Percentiles rank a stretch among this genome's conserved stretches.
Evolutionary conservation across 768 basidiomycete species (phyloP).

Genomic region (Leucosporidium creatinivorum): DNA sequence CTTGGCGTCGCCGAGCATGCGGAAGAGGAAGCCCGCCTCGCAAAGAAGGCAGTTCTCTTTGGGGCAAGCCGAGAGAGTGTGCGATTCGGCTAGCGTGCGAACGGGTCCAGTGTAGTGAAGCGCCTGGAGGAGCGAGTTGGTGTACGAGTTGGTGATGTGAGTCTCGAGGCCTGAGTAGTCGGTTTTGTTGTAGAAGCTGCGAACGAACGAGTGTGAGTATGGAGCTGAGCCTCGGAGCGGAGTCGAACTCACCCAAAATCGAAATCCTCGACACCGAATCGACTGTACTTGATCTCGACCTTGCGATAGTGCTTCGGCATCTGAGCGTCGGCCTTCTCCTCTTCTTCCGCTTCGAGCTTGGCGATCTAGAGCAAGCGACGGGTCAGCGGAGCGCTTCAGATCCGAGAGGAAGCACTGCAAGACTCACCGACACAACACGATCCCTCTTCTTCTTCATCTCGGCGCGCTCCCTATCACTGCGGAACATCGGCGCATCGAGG

Average conservation of each 20-base stretch:
- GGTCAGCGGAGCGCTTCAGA: background rate
- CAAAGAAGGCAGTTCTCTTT: conserved; percentile 90
- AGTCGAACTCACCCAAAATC: conserved; percentile 68
- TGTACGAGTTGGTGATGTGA: conserved; percentile 94
- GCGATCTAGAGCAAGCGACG: background rate
- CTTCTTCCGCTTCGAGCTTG: conserved; percentile 12
- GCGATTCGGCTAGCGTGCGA: conserved; percentile 74
- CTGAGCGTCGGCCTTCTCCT: conserved; percentile 16
- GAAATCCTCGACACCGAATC: conserved; percentile 97
- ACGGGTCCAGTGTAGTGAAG: conserved; percentile 77
- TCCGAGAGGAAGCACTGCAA: background rate
- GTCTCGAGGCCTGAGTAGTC: conserved; percentile 87
- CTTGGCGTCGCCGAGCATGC: conserved; percentile 91
- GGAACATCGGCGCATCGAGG: conserved; percentile 52
- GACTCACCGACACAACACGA: conserved; percentile 11
- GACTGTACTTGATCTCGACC: conserved; percentile 96
- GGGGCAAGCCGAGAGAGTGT: conserved; percentile 79
- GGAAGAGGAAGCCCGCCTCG: conserved; percentile 84
- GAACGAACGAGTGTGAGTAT: conserved; percentile 2
- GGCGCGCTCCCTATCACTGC: conserved; percentile 63
- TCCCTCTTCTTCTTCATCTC: conserved; percentile 35
- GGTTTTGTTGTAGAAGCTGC: conserved; percentile 88
- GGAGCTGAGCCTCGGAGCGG: background rate
- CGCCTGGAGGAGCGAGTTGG: conserved; percentile 81
- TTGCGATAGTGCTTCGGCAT: conserved; percentile 77